Conservation (phyloP, 768 basidiomycete genomes). For the Collybia sp. region DNA sequence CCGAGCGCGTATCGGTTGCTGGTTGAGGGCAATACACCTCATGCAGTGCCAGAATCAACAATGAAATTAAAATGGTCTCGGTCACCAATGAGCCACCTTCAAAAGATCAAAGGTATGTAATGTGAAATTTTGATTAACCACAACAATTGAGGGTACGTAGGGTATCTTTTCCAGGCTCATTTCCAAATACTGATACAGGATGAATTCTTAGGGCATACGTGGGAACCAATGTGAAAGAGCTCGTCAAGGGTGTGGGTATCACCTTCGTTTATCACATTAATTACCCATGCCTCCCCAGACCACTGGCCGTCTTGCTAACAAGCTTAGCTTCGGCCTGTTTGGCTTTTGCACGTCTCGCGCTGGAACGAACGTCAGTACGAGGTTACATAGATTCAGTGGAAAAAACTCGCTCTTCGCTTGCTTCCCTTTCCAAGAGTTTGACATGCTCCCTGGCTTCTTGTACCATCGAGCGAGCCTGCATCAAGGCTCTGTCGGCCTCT, state of each 20-base stretch:
- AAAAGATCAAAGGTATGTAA: too few relatives aligned
- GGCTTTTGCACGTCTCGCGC: constrained; percentile 43
- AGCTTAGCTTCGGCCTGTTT: constrained; percentile 49
- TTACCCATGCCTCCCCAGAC: constrained; percentile 39
- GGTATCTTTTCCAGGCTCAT: too few relatives aligned
- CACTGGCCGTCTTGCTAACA: constrained; percentile 42
- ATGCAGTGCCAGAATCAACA: too few relatives aligned
- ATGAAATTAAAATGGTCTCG: too few relatives aligned
- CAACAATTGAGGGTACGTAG: too few relatives aligned
- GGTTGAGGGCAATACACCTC: too few relatives aligned
- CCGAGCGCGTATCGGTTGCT: too few relatives aligned
- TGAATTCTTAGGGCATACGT: not conserved
- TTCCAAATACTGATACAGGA: not conserved
- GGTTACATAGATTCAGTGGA: not conserved
- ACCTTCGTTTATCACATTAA: not conserved
- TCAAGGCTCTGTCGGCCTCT: constrained; percentile 46
- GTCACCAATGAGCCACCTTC: too few relatives aligned
- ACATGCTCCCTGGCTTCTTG: constrained; percentile 45
- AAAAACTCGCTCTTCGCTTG: constrained; percentile 44
- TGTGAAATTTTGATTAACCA: too few relatives aligned
- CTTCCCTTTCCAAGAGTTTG: constrained; percentile 44
- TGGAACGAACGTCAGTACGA: constrained; percentile 16
- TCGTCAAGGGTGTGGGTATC: not conserved
- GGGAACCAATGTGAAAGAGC: not conserved
- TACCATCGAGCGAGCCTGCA: constrained; percentile 39